These are phyloP conservation scores for Amniculicola lignicola DNA, from an alignment of 495 filamentous ascomycete species.

Conservation along the genomic window DNA sequence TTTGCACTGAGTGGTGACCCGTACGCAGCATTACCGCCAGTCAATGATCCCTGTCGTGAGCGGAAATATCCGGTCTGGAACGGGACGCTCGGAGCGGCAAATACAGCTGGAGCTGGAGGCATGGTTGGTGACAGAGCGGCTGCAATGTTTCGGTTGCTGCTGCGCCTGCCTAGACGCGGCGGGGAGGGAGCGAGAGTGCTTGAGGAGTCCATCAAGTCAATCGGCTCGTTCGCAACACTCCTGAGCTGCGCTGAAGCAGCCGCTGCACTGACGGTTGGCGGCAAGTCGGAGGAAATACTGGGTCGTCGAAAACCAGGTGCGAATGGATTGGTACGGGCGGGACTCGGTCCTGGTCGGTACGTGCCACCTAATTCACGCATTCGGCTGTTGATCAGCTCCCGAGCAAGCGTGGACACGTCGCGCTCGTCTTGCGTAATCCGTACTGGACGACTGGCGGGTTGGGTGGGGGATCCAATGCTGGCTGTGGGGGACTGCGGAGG, in stretches of 20 bases:
- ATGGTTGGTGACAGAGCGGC: constrained; percentile 1
- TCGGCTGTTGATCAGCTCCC: constrained; percentile 28
- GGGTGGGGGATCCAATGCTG: neutral
- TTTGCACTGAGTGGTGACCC: constrained; percentile 21
- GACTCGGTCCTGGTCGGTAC: constrained; percentile 10
- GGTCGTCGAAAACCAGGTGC: constrained; percentile 7
- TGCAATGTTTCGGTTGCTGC: constrained; percentile 31
- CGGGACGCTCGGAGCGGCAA: constrained; percentile 1
- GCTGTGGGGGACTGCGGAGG: constrained; percentile 18
- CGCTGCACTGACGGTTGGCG: neutral
- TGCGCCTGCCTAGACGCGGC: constrained; percentile 19
- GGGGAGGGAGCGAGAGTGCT: constrained; percentile 10
- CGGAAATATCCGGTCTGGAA: constrained; percentile 23
- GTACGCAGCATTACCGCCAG: constrained; percentile 12
- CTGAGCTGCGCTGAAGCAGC: constrained; percentile 8
- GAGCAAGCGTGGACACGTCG: constrained; percentile 16
- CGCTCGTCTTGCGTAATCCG: constrained; percentile 26
- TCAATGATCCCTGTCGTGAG: constrained; percentile 15
- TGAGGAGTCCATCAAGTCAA: constrained; percentile 9
- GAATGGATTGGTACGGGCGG: constrained; percentile 29
- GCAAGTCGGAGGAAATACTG: constrained; percentile 7
- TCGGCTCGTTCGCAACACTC: constrained; percentile 26
- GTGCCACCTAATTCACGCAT: constrained; percentile 18
- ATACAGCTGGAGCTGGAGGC: constrained; percentile 1
- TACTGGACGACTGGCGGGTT: constrained; percentile 1